Conservation (phyloP, 2,329 filamentous ascomycete genomes). For the Fusarium aywerte region DNA sequence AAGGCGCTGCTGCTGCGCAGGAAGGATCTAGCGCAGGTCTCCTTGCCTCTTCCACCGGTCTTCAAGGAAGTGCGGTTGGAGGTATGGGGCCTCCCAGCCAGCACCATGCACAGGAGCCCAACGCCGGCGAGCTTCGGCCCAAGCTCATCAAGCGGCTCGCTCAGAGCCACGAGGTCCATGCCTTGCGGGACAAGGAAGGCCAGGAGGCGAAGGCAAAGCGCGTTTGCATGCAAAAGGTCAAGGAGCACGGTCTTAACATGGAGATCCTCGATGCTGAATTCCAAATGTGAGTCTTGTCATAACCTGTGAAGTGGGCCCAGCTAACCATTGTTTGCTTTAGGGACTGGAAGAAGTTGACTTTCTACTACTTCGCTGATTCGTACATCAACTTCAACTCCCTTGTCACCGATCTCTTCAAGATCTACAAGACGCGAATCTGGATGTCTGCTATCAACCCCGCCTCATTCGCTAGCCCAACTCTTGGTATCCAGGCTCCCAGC, state of each 20-base stretch:
- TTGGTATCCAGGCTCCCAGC: constrained; percentile 76
- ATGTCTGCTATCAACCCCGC: constrained; percentile 99
- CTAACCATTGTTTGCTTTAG: constrained; percentile 58
- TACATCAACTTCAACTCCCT: constrained; percentile 99
- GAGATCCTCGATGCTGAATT: constrained; percentile 99
- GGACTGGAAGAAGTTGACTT: constrained; percentile 99
- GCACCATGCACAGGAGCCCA: constrained; percentile 77
- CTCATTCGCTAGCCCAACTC: constrained; percentile 84
- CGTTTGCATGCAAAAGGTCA: constrained; percentile 95
- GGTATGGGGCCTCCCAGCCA: constrained; percentile 81
- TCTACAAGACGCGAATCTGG: constrained; percentile 99
- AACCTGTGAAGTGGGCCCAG: neutral
- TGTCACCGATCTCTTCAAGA: constrained; percentile 97
- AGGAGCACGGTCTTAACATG: constrained; percentile 95
- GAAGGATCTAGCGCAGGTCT: constrained; percentile 71
- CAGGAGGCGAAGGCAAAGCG: constrained; percentile 98
- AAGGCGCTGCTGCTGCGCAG: constrained; percentile 73
- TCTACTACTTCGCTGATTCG: constrained; percentile 97
- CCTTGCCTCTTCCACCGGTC: constrained; percentile 70
- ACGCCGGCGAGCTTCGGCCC: constrained; percentile 82
- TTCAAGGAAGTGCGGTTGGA: constrained; percentile 77
- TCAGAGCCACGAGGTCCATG: constrained; percentile 88
- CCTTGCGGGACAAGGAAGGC: constrained; percentile 92
- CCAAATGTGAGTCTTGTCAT: constrained; percentile 80
- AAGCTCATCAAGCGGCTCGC: constrained; percentile 97